Evolutionary conservation across 2,329 filamentous ascomycete genomes (phyloP).

Genomic region (Phialophora tarda): DNA sequence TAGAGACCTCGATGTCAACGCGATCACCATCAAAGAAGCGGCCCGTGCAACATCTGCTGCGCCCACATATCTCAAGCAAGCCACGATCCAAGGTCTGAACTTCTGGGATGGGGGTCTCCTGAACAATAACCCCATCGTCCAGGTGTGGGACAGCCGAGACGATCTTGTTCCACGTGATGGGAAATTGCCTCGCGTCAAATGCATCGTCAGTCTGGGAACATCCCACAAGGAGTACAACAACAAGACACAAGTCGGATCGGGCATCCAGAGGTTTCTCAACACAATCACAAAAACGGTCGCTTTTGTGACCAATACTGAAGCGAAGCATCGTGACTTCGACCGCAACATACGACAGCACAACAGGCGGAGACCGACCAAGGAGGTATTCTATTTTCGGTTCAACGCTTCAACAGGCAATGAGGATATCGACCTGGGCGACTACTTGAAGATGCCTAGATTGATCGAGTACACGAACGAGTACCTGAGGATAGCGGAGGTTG

Average conservation of each 20-base stretch:
- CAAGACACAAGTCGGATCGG: constrained; percentile 7
- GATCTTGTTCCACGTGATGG: constrained; percentile 24
- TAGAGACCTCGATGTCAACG: constrained; percentile 26
- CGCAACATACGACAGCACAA: constrained; percentile 33
- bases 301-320: constrained; percentile 36
- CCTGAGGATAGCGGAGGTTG: constrained; percentile 21
- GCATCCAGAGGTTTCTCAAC: constrained; percentile 27
- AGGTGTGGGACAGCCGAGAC: constrained; percentile 33
- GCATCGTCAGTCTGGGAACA: constrained; percentile 32
- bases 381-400: constrained; percentile 29
- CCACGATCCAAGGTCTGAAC: constrained; percentile 28
- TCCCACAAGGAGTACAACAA: constrained; percentile 29
- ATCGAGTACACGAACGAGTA: constrained; percentile 31
- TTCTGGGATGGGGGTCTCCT: constrained; percentile 36
- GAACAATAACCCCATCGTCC: constrained; percentile 37
- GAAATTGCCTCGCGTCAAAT: constrained; percentile 23
- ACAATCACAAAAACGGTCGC: constrained; percentile 28
- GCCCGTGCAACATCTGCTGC: constrained; percentile 34
- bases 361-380: constrained; percentile 14
- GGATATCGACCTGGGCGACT: constrained; percentile 28
- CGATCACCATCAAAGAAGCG: constrained; percentile 33
- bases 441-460: constrained; percentile 28
- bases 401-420: constrained; percentile 29
- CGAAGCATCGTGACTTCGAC: constrained; percentile 37
- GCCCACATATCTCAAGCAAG: constrained; percentile 34